These are phyloP conservation scores for Stylosanthes scabra DNA, from an alignment of 331 rosid species.

Conservation along the genomic window DNA sequence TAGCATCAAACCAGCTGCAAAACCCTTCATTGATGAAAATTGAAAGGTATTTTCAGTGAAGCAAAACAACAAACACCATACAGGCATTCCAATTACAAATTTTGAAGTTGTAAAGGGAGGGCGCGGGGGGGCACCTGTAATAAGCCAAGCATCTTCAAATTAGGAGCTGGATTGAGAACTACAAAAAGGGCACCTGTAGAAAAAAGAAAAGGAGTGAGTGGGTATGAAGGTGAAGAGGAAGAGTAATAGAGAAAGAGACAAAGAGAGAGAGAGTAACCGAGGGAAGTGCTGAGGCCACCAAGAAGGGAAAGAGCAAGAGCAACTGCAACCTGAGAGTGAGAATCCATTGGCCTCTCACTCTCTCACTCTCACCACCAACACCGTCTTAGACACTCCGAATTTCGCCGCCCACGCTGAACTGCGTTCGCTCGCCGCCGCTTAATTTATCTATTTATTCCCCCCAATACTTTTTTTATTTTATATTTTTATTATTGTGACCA, in stretches of 20 bases:
- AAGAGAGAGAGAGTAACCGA: constrained; percentile 56
- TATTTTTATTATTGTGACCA: too few species aligned
- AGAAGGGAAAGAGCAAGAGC: constrained; percentile 96
- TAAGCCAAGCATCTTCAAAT: constrained; percentile 96
- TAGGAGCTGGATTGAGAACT: constrained; percentile 79
- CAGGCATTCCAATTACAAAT: not conserved
- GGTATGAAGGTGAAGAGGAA: not conserved
- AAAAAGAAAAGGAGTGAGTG: not conserved
- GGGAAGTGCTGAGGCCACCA: constrained; percentile 91
- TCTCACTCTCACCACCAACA: too few species aligned
- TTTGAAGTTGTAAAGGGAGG: too few species aligned
- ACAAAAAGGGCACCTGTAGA: constrained; percentile 92
- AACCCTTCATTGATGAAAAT: constrained; percentile 75
- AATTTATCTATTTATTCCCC: too few species aligned
- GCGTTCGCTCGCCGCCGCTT: too few species aligned
- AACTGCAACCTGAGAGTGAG: constrained; percentile 84
- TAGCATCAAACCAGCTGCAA: constrained; percentile 98
- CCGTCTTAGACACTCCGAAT: too few species aligned
- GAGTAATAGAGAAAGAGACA: not conserved
- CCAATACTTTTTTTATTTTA: too few species aligned
- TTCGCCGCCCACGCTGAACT: too few species aligned
- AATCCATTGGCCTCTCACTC: constrained; percentile 61
- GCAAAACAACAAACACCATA: constrained; percentile 20
- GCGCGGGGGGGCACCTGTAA: constrained; percentile 92
- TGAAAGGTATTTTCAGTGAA: constrained; percentile 15